Conservation (phyloP, 257 asterid genomes). For the Solanum etuberosum region DNA sequence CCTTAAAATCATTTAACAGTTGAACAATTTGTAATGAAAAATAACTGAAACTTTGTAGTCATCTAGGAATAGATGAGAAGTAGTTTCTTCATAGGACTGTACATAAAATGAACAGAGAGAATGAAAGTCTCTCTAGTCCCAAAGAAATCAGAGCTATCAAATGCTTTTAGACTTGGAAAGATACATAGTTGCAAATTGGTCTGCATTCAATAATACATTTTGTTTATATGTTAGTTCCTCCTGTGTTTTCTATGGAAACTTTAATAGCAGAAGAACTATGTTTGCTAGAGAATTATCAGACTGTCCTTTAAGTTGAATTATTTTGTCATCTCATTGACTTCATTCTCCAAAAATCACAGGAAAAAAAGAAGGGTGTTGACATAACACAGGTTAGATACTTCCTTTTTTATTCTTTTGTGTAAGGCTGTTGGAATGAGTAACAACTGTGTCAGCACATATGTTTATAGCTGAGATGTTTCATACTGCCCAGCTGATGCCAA, state of each 20-base stretch:
- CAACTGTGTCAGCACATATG: not conserved
- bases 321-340: not conserved
- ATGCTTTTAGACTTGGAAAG: not conserved
- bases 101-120: not conserved
- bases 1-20: not conserved
- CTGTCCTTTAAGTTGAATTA: not conserved
- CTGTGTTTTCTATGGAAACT: not conserved
- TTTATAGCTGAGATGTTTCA: not conserved
- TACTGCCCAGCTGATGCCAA: not conserved
- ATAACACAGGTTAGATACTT: not conserved
- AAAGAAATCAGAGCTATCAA: not conserved
- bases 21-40: not conserved
- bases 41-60: not conserved
- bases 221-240: not conserved
- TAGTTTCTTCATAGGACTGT: not conserved
- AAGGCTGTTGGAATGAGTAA: not conserved
- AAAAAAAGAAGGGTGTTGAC: not conserved
- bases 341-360: not conserved
- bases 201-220: not conserved
- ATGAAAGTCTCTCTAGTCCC: not conserved
- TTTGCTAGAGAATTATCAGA: not conserved
- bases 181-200: not conserved
- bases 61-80: conserved; percentile 4
- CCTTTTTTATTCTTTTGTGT: not conserved
- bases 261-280: not conserved